Evolutionary conservation across 164 flowering plant genomes (phyloP).

Genomic region (Chimonanthus salicifolius): DNA sequence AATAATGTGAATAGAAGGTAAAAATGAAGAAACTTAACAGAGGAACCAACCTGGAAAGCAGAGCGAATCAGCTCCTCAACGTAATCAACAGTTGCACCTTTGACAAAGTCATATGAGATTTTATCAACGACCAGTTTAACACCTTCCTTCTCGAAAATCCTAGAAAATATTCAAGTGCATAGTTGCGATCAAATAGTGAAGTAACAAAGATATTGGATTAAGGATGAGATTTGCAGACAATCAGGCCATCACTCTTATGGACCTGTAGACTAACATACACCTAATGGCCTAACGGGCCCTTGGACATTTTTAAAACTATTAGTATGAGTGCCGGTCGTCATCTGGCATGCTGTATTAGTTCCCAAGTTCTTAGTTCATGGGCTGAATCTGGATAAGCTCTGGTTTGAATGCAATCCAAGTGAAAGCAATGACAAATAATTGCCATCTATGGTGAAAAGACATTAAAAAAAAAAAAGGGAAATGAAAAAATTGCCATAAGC

Average conservation of each 20-base stretch:
- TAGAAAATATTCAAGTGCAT: constrained; percentile 18
- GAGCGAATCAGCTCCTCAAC: constrained; percentile 81
- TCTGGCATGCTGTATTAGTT: too few species aligned
- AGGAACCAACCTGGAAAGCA: constrained; percentile 45
- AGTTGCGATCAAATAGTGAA: constrained; percentile 1
- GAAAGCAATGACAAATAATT: background rate
- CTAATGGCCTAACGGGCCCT: background rate
- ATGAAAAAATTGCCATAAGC: too few species aligned
- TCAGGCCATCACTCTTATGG: background rate
- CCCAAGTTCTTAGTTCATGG: too few species aligned
- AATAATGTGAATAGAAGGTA: background rate
- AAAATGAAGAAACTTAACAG: background rate
- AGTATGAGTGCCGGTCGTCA: too few species aligned
- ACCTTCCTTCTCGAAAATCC: constrained; percentile 84
- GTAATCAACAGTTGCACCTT: constrained; percentile 94
- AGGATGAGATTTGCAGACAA: background rate
- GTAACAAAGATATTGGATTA: background rate
- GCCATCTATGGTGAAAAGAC: background rate
- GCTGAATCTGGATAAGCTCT: too few species aligned
- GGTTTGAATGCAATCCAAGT: background rate
- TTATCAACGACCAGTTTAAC: constrained; percentile 87
- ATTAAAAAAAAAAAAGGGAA: background rate
- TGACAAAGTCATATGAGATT: constrained; percentile 81
- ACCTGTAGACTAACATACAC: background rate
- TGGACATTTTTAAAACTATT: too few species aligned